phyloP scores from a whole-genome alignment of 2,329 filamentous ascomycete species.

The Neofusicoccum umdonicola region DNA sequence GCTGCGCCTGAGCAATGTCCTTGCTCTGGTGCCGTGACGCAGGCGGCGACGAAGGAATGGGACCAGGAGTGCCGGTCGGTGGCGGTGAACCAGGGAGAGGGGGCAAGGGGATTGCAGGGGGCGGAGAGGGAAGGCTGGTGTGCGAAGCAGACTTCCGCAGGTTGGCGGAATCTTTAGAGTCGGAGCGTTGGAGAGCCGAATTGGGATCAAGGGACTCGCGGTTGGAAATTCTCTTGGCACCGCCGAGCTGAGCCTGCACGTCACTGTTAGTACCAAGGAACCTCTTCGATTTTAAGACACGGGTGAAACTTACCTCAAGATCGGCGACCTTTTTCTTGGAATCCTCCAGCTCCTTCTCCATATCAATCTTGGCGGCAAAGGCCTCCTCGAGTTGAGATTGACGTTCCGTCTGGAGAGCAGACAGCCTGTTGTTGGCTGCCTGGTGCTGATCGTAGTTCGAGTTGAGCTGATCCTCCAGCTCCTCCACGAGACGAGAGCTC shows the following conservation, averaged over 20 bases:
- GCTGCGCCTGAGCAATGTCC: constrained; percentile 72
- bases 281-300: constrained; percentile 1
- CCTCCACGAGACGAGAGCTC: constrained; percentile 86
- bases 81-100: constrained; percentile 65
- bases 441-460: constrained; percentile 94
- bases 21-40: constrained; percentile 76
- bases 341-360: constrained; percentile 69
- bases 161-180: constrained; percentile 47
- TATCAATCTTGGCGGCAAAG: constrained; percentile 41
- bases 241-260: constrained; percentile 60
- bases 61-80: constrained; percentile 28
- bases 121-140: constrained; percentile 83
- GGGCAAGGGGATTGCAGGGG: constrained; percentile 91
- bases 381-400: constrained; percentile 43
- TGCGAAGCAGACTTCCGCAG: constrained; percentile 83
- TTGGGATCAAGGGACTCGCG: constrained; percentile 44
- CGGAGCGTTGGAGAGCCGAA: constrained; percentile 5
- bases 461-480: constrained; percentile 94
- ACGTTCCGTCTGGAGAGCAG: constrained; percentile 56
- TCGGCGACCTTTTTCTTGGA: constrained; percentile 70
- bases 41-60: constrained; percentile 50
- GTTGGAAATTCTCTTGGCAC: constrained; percentile 49
- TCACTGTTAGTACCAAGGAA: constrained; percentile 26
- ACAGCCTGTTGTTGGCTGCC: constrained; percentile 78
- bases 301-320: constrained; percentile 64